Conservation (phyloP, 768 basidiomycete genomes). For the Auriscalpium orientale region DNA sequence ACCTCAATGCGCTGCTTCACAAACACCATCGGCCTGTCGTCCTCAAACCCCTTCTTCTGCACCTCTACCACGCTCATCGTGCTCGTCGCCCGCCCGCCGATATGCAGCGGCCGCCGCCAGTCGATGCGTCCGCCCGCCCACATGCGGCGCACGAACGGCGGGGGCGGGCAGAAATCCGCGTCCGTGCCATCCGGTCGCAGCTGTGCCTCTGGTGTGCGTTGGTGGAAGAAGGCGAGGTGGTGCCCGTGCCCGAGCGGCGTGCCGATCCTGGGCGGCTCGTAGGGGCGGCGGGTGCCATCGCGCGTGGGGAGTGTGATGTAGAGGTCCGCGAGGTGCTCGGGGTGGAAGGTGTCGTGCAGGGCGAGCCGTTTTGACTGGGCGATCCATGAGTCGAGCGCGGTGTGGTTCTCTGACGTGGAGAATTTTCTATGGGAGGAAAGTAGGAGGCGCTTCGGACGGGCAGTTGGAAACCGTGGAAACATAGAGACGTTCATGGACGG, state of each 20-base stretch:
- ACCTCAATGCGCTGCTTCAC: slow-evolving; percentile 58
- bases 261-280: slow-evolving; percentile 32
- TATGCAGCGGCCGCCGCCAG: slow-evolving; percentile 50
- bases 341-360: slow-evolving; percentile 41
- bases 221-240: slow-evolving; percentile 71
- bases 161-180: slow-evolving; percentile 60
- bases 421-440: slow-evolving; percentile 3
- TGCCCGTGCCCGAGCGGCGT: slow-evolving; percentile 51
- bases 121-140: slow-evolving; percentile 68
- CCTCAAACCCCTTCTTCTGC: slow-evolving; percentile 60
- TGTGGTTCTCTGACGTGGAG: slow-evolving; percentile 2
- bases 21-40: slow-evolving; percentile 63
- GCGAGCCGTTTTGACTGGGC: slow-evolving; percentile 36
- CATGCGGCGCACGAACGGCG: slow-evolving; percentile 72
- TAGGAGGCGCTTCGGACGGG: neutral
- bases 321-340: slow-evolving; percentile 55
- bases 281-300: slow-evolving; percentile 41
- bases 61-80: slow-evolving; percentile 41
- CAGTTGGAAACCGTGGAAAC: too few relatives aligned
- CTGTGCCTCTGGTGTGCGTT: slow-evolving; percentile 45
- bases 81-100: slow-evolving; percentile 47
- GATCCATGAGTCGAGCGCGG: slow-evolving; percentile 47
- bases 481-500: too few relatives aligned
- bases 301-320: slow-evolving; percentile 68
- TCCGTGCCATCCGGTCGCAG: slow-evolving; percentile 70